Evolutionary conservation across 2,329 filamentous ascomycete species (phyloP).

Genomic region (Colletotrichum musicola): DNA sequence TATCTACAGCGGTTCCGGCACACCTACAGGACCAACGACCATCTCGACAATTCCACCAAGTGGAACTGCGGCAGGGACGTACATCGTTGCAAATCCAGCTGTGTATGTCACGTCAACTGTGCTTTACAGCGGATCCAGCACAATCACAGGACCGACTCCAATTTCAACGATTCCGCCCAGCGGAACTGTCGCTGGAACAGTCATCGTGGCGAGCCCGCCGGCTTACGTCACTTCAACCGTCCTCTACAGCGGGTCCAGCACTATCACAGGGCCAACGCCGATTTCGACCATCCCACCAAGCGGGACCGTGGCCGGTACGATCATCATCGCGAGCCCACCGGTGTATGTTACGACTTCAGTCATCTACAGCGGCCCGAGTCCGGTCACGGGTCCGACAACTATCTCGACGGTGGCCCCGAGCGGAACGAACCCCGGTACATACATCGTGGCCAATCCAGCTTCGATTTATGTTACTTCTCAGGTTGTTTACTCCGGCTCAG

Average conservation of each 20-base stretch:
- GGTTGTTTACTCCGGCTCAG: conserved; percentile 10
- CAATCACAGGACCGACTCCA: not conserved
- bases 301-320: conserved; percentile 25
- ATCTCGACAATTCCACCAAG: conserved; percentile 24
- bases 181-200: conserved; percentile 21
- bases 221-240: conserved; percentile 21
- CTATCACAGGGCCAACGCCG: conserved; percentile 8
- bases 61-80: conserved; percentile 23
- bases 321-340: conserved; percentile 23
- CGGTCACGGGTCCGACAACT: conserved; percentile 17
- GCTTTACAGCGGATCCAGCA: conserved; percentile 1
- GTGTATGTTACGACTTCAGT: conserved; percentile 29
- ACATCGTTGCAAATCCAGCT: conserved; percentile 11
- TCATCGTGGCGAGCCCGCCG: conserved; percentile 21
- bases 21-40: conserved; percentile 19
- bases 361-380: conserved; percentile 13
- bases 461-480: conserved; percentile 15
- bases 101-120: conserved; percentile 2
- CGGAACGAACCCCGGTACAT: conserved; percentile 28
- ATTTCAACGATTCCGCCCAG: conserved; percentile 12
- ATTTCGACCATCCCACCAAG: conserved; percentile 24
- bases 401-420: conserved; percentile 19
- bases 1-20: conserved; percentile 2
- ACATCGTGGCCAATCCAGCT: conserved; percentile 26
- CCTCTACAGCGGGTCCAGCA: conserved; percentile 5